Evolutionary conservation across 257 asterid species (phyloP).

Genomic region (Ilex asprella): DNA sequence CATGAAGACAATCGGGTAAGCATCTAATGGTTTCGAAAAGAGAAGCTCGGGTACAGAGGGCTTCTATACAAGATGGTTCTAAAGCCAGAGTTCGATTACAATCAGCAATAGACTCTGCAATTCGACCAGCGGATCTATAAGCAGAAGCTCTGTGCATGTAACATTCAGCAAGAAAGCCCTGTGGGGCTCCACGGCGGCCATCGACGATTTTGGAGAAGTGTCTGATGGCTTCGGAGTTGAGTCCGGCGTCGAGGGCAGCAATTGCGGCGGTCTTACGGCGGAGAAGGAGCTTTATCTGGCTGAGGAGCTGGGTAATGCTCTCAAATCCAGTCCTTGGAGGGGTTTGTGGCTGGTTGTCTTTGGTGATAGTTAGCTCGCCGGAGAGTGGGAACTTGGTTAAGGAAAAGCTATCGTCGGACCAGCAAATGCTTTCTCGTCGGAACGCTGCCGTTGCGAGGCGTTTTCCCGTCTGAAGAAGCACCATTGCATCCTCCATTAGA

Average conservation of each 20-base stretch:
- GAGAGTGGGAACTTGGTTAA: conserved; percentile 35
- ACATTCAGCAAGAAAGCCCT: conserved; percentile 58
- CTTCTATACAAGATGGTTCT: conserved; percentile 76
- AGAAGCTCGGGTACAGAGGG: conserved; percentile 65
- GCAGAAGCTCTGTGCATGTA: conserved; percentile 57
- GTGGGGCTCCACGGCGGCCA: conserved; percentile 65
- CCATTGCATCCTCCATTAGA: conserved; percentile 56
- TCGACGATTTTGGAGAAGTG: conserved; percentile 63
- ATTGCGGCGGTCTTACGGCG: conserved; percentile 63
- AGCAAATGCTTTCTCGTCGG: conserved; percentile 51
- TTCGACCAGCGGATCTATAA: conserved; percentile 45
- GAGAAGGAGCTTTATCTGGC: conserved; percentile 56
- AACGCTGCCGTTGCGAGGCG: conserved; percentile 49
- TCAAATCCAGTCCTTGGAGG: conserved; percentile 42
- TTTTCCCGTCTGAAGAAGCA: conserved; percentile 47
- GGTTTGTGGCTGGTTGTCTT: conserved; percentile 12
- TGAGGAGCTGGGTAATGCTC: conserved; percentile 43
- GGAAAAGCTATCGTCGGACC: conserved; percentile 3
- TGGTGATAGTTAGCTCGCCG: conserved; percentile 5
- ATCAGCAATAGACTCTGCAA: conserved; percentile 61
- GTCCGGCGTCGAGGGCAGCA: conserved; percentile 67
- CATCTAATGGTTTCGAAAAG: conserved; percentile 71
- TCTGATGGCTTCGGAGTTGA: conserved; percentile 49
- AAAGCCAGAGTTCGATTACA: conserved; percentile 63
- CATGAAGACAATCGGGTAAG: conserved; percentile 86